Percentiles rank a stretch among this genome's conserved stretches.
Evolutionary conservation across 805 yeast species (phyloP).

Genomic region (Wickerhamiella cacticola): DNA sequence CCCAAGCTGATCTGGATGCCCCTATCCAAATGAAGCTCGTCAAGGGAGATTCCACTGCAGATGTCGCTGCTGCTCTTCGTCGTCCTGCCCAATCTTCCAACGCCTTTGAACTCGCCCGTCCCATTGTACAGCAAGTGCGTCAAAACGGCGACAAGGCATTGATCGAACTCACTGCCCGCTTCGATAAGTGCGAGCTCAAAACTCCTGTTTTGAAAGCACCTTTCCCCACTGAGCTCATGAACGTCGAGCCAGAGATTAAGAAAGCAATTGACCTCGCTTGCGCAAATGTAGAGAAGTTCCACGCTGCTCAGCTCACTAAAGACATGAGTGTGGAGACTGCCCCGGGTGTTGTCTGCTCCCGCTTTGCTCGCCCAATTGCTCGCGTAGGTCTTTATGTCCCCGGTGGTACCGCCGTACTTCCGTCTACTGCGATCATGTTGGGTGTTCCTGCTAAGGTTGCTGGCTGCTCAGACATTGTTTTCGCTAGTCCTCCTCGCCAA

Average conservation of each 20-base stretch:
- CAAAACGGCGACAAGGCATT: slow-evolving; percentile 75
- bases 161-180: slow-evolving; percentile 78
- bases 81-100: slow-evolving; percentile 96
- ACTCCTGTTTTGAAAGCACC: slow-evolving; percentile 80
- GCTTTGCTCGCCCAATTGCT: slow-evolving; percentile 91
- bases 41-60: slow-evolving; percentile 29
- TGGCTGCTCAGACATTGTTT: slow-evolving; percentile 79
- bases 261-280: slow-evolving; percentile 82
- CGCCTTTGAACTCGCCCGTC: slow-evolving; percentile 84
- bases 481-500: slow-evolving; percentile 92
- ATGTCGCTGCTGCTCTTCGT: slow-evolving; percentile 51
- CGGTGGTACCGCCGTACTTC: slow-evolving; percentile 97
- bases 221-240: slow-evolving; percentile 65
- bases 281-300: slow-evolving; percentile 81
- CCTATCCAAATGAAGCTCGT: slow-evolving; percentile 25
- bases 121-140: slow-evolving; percentile 72
- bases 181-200: slow-evolving; percentile 66
- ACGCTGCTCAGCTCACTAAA: slow-evolving; percentile 72
- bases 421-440: slow-evolving; percentile 94
- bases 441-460: slow-evolving; percentile 99
- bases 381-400: slow-evolving; percentile 94
- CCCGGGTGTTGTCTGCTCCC: slow-evolving; percentile 87
- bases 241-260: slow-evolving; percentile 59
- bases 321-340: slow-evolving; percentile 74
- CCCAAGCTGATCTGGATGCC: neutral